Evolutionary conservation across 2,329 filamentous ascomycete genomes (phyloP).

Genomic region (Aspergillus puulaauensis): DNA sequence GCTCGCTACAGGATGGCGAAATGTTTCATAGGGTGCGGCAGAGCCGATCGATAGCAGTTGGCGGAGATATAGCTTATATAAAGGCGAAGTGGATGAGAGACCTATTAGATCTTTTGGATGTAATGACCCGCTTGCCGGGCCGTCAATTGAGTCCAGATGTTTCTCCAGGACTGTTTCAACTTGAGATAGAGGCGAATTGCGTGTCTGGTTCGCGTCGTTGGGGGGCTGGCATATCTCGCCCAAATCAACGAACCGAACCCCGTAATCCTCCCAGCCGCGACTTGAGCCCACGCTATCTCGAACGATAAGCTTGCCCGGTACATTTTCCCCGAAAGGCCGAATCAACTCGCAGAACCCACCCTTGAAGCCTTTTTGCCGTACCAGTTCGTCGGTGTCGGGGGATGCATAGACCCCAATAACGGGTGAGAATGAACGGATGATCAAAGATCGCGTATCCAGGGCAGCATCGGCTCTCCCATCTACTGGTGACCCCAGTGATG

Average conservation of each 20-base stretch:
- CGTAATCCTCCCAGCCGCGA: conserved; percentile 83
- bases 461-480: conserved; percentile 54
- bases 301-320: conserved; percentile 85
- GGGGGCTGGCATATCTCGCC: conserved; percentile 42
- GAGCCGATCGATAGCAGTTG: conserved; percentile 78
- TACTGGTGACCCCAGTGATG: conserved; percentile 47
- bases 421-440: conserved; percentile 83
- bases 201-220: conserved; percentile 39
- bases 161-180: conserved; percentile 79
- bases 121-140: conserved; percentile 36
- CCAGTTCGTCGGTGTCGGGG: conserved; percentile 76
- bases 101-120: conserved; percentile 31
- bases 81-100: conserved; percentile 62
- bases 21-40: conserved; percentile 83
- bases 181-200: conserved; percentile 48
- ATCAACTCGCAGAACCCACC: conserved; percentile 81
- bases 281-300: conserved; percentile 86
- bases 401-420: conserved; percentile 87
- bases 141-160: conserved; percentile 75
- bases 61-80: conserved; percentile 82
- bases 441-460: conserved; percentile 62
- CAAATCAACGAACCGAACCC: conserved; percentile 78
- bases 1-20: conserved; percentile 89
- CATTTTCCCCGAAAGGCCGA: conserved; percentile 83
- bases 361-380: conserved; percentile 79